These are phyloP conservation scores for Saccharum officinarum DNA, from an alignment of 176 grass and related monocot genomes.

Conservation along the genomic window DNA sequence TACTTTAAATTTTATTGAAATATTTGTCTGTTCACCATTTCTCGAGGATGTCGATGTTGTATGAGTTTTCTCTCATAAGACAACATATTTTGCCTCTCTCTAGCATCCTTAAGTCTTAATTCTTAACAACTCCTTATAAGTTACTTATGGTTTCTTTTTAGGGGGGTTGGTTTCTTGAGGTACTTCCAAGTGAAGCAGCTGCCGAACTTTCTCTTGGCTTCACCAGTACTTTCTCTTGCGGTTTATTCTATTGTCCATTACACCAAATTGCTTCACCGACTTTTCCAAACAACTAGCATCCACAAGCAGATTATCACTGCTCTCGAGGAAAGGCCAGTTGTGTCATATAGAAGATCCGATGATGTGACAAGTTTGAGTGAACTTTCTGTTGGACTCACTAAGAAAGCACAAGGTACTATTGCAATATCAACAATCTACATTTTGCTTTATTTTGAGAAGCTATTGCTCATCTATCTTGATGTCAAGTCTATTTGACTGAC, in stretches of 20 bases:
- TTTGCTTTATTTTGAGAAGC: constrained; percentile 2
- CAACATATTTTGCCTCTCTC: not conserved
- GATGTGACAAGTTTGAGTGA: constrained; percentile 20
- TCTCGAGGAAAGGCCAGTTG: constrained; percentile 26
- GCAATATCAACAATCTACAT: not conserved
- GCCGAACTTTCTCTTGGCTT: constrained; percentile 97
- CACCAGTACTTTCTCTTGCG: constrained; percentile 69
- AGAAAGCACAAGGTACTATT: constrained; percentile 45
- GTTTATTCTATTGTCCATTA: constrained; percentile 78
- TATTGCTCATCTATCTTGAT: constrained; percentile 3
- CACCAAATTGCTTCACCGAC: constrained; percentile 47
- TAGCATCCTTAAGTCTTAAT: not conserved
- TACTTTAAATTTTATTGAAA: not conserved
- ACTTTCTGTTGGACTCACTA: constrained; percentile 18
- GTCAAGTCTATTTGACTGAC: not conserved
- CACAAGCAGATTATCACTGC: constrained; percentile 42
- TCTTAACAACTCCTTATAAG: not conserved
- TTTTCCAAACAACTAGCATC: constrained; percentile 49
- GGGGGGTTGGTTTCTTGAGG: constrained; percentile 93
- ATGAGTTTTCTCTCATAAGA: not conserved
- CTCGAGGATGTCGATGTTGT: not conserved
- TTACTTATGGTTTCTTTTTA: constrained; percentile 37
- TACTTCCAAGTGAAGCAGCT: constrained; percentile 98
- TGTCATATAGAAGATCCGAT: constrained; percentile 50
- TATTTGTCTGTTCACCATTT: not conserved